These are phyloP conservation scores for Podosphaera fusca DNA, from an alignment of 2,329 filamentous ascomycete genomes.

Conservation along the genomic window DNA sequence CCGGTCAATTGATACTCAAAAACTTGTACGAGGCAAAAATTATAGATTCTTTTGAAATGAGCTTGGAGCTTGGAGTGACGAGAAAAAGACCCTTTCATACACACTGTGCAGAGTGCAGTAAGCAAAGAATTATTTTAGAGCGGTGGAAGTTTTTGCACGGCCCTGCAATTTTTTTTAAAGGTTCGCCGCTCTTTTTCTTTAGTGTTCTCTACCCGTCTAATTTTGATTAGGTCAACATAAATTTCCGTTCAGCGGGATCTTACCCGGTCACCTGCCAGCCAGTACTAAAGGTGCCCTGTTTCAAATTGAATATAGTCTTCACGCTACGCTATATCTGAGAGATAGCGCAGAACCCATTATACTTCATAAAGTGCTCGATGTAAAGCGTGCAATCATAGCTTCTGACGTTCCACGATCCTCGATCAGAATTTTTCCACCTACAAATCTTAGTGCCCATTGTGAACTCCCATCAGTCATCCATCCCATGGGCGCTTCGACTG, in stretches of 20 bases:
- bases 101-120: constrained; percentile 57
- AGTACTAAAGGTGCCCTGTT: constrained; percentile 53
- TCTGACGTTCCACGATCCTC: constrained; percentile 68
- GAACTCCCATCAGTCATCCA: constrained; percentile 66
- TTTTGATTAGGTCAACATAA: constrained; percentile 34
- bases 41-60: constrained; percentile 50
- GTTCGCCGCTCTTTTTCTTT: constrained; percentile 16
- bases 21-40: constrained; percentile 44
- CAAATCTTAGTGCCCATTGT: constrained; percentile 71
- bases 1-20: constrained; percentile 54
- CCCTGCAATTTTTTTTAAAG: constrained; percentile 26
- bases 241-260: constrained; percentile 73
- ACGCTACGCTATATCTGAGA: constrained; percentile 38
- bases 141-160: constrained; percentile 54
- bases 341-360: constrained; percentile 35
- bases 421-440: constrained; percentile 85
- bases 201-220: background rate
- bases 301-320: constrained; percentile 56
- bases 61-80: constrained; percentile 42
- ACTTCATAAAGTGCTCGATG: constrained; percentile 42
- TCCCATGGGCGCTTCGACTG: constrained; percentile 59
- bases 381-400: constrained; percentile 55
- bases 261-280: constrained; percentile 69
- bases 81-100: constrained; percentile 64
- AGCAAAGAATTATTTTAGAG: constrained; percentile 49